Evolutionary conservation across 2,329 filamentous ascomycete species (phyloP), one percentile per base, ranked within the genome.

Genomic region (Colletotrichum camelliae): DNA sequence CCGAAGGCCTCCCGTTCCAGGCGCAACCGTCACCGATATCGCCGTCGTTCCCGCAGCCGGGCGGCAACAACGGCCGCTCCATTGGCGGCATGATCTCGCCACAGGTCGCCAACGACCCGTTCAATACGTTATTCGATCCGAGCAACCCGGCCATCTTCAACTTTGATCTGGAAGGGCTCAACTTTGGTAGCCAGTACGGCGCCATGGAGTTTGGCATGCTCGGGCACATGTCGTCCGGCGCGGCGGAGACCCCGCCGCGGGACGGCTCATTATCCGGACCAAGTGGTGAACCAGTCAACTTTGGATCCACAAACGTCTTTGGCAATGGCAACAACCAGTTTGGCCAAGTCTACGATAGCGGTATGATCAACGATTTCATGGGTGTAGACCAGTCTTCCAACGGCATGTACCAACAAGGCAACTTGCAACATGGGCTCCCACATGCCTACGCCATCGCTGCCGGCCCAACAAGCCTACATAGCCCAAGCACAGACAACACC

Each of bases 181-280:
- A 97, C 83, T 99, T 98, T 84, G 96, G 96, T 72, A 98, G 97
- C 82, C 95, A 98, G 78, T 99, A 98, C 82, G 96, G 96, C 76
- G 96, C 96, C 21, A 90, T 98, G 84, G 97, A 98, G 84, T 98
- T 98, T 83, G 94, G 96, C 70, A 98, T 98, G 91, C 91, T 99
- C 0, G 96, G 95, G 33, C 96, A 98, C 83, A 98, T 99, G 94
- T 95, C 95, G 75, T 95, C 94, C n/a, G 94, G 94, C 16, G 94
- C 95, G 16, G 94, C 93, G n/a, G 95, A 97, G 79, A 94, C 93
- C 18, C 92, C 94, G 8, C 91, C 94, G 7, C 92, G 92, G 70
- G 95, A 97, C 75, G 83, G 84, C 8, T 85, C 88, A 7, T 81
- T 89, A 73, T 84, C 87, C 27, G 86, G 87, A 62, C 81, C 83